Base-by-base conservation (phyloP, 140 eudicot genomes). In the Flaveria floridana region DNA sequence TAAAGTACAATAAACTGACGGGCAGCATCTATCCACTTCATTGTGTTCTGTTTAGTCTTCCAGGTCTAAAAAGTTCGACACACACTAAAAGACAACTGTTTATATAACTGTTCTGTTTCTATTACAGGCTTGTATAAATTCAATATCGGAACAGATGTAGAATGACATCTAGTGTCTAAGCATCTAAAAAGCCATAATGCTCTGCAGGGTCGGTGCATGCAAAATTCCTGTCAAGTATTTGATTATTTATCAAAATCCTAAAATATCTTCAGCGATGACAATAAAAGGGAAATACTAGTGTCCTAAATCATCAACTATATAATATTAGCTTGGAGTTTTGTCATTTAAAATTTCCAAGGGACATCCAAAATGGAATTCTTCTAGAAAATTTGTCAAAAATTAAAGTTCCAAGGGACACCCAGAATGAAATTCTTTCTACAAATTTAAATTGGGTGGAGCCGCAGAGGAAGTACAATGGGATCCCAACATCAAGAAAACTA, bases 201-300 rank as follows among this genome's bases (percentile, higher is more conserved):
- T 65, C 55, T 6, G 65, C 0, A 21, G 53, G 72, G 44, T 30
- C 4, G 11, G 6, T 28, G 23, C 53, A 64, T 5, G 16, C 78
- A 34, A 6, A 25, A 7, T 3, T 65, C 65, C 65, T 19, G 37
- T 47, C 23, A 30, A 28, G 42, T 74, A 74, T 23, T 30, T 44
- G 63, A 62, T 25, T 47, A 26, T 44, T 25, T 21, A 62, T 62
- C 20, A 59, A 74, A 62, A 61, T 9, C 34, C 70, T 15, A 62
- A 74, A 44, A 7, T 15, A 70, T 23, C 46, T 48, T 6, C 63
- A 58, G 65, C 10, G 18, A 23, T 73, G 57, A 58, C 44, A 73
- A 58, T 3, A 57, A 47, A 50, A 2, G 61, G 71, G 61, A 55
- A 55, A 55, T 47, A 44, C 7, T 44, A 11, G 50, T 44, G 50